Evolutionary conservation across 2,329 filamentous ascomycete genomes (phyloP), one percentile per base, ranked within the genome.

Genomic region (Sporothrix variecibatus): DNA sequence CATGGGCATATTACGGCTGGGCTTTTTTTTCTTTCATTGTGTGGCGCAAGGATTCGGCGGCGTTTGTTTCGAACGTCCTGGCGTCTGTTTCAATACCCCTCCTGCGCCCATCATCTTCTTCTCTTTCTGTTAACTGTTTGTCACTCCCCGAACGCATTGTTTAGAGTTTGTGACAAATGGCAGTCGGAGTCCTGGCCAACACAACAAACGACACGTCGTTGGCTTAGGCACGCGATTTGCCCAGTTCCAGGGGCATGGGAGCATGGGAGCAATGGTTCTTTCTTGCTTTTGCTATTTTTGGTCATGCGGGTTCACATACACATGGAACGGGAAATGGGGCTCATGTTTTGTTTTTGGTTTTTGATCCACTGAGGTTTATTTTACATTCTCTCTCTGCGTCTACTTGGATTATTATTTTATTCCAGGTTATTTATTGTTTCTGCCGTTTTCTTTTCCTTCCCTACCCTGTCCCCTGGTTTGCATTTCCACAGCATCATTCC

Each of bases 11-110:
- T 15, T 64, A 17, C 28, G 56, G 56, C 56, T 60, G 31, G 17
- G 9, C 4, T n/a, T 62, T 38, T 7, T 31, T 28, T 58, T 46
- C 15, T 23, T 34, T 53, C 28, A n/a, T 38, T n/a, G 40, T 38
- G n/a, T 71, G 68, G 34, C 51, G 68, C 51, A 71, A 53, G 31
- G 46, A 34, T 71, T 40, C n/a, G 68, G 31, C 31, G 51, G 68
- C 67, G 26, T 70, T 53, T 31, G 46, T n/a, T 26, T 26, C 26
- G 46, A 53, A 70, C 67, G 46, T 70, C 34, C 7, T 38, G 43
- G 46, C 31, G 40, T 38, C 40, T 70, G 56, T 68, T 67, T 34
- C 15, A 49, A 53, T 56, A 38, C 53, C 67, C 67, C 67, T 70
- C n/a, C 46, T n/a, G 67, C 26, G 67, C 28, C 20, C 31, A 34